Evolutionary conservation across 2,329 filamentous ascomycete genomes (phyloP), one percentile per base, ranked within the genome.

Genomic region (Hymenoscyphus salicellus): DNA sequence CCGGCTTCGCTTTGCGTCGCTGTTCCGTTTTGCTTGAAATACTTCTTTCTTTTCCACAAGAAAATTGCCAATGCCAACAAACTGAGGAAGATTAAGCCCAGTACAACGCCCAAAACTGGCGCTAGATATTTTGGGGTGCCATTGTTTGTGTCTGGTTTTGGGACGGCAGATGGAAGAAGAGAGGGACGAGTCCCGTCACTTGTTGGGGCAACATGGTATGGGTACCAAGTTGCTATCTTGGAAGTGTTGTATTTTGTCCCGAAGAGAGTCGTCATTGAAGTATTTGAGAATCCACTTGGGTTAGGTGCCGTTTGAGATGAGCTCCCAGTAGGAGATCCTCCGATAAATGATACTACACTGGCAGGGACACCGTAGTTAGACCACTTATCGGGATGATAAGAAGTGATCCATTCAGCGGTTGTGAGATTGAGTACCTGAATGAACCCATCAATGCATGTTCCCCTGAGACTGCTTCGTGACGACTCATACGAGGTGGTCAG

Each of bases 351-450:
- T 65, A 86, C 82, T 2, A 92, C 85, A 4, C 78, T 72, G 20
- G 78, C 78, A 1, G 89, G 89, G 0, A 92, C 89, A 2, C 81
- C 80, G 74, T 96, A 96, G n/a, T 83, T 77, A 28, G 81, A 81
- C 74, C 84, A 87, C 7, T 80, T 81, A 0, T 83, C 78, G 0
- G 91, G 89, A 49, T 87, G 85, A 74, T 94, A 96, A 2, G 82
- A 81, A 26, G 86, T 83, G 63, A 88, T 79, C 92, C 92, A 96
- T 60, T 82, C 73, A 0, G 87, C 81, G 41, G 83, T 85, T 10
- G 86, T 89, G 60, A 93, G 79, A 72, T 96, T 93, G 78, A 92
- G 94, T 30, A 92, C 82, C 56, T 86, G 80, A 83, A 78, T 76
- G n/a, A 81, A 79, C 1, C 73, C 76, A 0, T 79, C 77, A 1